Conservation (phyloP, 164 flowering plant genomes). For the Saururus chinensis region DNA sequence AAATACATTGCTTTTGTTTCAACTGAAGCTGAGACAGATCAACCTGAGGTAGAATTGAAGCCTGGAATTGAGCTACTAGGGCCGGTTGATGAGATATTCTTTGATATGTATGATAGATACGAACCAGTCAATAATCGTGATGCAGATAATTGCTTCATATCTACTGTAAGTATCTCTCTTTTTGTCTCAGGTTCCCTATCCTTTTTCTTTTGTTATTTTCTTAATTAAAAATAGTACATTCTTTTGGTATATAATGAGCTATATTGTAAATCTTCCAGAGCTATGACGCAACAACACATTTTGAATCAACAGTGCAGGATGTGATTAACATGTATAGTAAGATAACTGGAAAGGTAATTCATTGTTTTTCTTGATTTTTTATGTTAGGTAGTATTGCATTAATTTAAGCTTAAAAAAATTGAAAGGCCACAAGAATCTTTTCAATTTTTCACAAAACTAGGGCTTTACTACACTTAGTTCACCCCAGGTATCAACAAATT, state of each 20-base stretch:
- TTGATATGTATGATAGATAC: constrained; percentile 78
- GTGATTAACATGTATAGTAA: constrained; percentile 60
- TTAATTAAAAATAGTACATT: neutral
- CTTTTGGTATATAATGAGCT: neutral
- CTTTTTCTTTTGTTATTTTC: too few species aligned
- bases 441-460: too few species aligned
- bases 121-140: constrained; percentile 50
- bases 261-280: constrained; percentile 36
- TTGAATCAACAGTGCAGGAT: constrained; percentile 69
- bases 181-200: neutral
- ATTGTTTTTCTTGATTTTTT: constrained; percentile 1
- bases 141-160: constrained; percentile 72
- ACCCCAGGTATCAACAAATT: too few species aligned
- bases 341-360: constrained; percentile 98
- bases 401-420: neutral
- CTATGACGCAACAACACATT: constrained; percentile 79
- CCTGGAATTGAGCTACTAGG: constrained; percentile 89
- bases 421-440: too few species aligned
- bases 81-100: constrained; percentile 79
- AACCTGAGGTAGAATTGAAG: constrained; percentile 75
- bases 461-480: too few species aligned
- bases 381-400: too few species aligned
- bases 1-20: constrained; percentile 91
- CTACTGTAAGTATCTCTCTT: constrained; percentile 42
- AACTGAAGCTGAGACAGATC: constrained; percentile 85